Evolutionary conservation across 495 filamentous ascomycete genomes (phyloP), one percentile per base, ranked within the genome.

Genomic region (Aspergillus cavernicola): DNA sequence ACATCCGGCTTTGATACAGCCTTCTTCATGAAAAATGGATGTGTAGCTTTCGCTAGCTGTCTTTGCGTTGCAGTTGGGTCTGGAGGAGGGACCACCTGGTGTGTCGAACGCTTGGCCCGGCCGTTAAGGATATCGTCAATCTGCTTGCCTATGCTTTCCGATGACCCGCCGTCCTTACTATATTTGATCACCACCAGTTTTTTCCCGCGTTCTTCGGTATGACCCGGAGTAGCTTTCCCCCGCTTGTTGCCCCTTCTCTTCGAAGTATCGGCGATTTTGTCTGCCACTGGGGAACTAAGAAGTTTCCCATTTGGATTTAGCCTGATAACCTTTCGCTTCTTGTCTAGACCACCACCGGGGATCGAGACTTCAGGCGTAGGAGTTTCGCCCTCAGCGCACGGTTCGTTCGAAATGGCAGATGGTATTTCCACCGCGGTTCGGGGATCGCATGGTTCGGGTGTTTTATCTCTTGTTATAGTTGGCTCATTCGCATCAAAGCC

Each of bases 21-120:
- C n/a, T 70, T 74, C 35, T 75, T 75, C 43, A 76, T 46, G 61
- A 96, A 96, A 61, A 96, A 95, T 0, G 91, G 91, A 70, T 95
- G 91, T 0, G 87, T 86, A 2, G 80, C 53, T 61, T 88, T 95
- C 19, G 68, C 47, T 26, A 80, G 67, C 26, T 66, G 53, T 22
- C 69, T 60, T n/a, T 31, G 50, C 32, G 49, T 53, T 7, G 60
- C 24, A 32, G 47, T 19, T 12, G 56, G 22, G 23, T 50, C 13
- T 19, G 49, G 37, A 20, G 52, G 53, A 24, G 46, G 52, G 41
- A 26, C 47, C 29, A 4, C 42, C 50, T 44, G 39, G 10, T n/a
- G 36, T 19, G 24, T 24, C 31, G 43, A 22, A 41, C 57, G 19
- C 53, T 53, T 52, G 33, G 42, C 45, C 31, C 40, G 54, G n/a